Evolutionary conservation across 805 yeast species (phyloP), one percentile per base, ranked within the genome.

Genomic region (Saccharomycopsis fodiens): DNA sequence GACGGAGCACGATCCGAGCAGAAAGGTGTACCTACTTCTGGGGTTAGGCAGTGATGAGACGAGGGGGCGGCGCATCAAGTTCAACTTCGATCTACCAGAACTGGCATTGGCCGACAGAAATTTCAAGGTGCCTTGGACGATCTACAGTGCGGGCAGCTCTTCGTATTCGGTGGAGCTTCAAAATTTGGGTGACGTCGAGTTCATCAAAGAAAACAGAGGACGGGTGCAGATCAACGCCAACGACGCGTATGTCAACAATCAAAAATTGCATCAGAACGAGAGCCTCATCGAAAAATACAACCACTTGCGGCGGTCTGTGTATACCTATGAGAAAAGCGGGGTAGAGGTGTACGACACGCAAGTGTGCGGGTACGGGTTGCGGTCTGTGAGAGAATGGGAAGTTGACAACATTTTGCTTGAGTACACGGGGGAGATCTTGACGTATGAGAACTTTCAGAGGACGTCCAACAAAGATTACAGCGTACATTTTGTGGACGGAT

Each of bases 371-470:
- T 59, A 57, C 44, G 78, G 77, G 1, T 56, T 73, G 12, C 51
- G 68, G 15, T 66, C 76, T 2, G 55, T 59, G 2, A 55, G 70
- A 25, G 51, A 55, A 1, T 69, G 66, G 39, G 51, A 57, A 3
- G 63, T 70, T 13, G 66, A 64, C 3, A 63, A 61, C 36, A 57
- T 73, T n/a, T 63, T 73, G 23, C 56, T 69, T 23, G 78, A 73
- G 52, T 73, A 72, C 51, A 65, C 72, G 2, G 78, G 78, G 10
- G 78, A 73, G 44, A 68, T 73, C 13, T 64, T 73, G 21, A 63
- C 63, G 41, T 64, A 63, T 27, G 51, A 54, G 3, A 68, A 65
- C 41, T 67, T 72, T 57, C 63, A 65, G 25, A 49, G 56, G 15
- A 59, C 58, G 39, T 54, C 56, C n/a, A 19, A 51, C 23, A 57